Conservation (phyloP, 163 green algal genomes). For the Volvox carteri region DNA sequence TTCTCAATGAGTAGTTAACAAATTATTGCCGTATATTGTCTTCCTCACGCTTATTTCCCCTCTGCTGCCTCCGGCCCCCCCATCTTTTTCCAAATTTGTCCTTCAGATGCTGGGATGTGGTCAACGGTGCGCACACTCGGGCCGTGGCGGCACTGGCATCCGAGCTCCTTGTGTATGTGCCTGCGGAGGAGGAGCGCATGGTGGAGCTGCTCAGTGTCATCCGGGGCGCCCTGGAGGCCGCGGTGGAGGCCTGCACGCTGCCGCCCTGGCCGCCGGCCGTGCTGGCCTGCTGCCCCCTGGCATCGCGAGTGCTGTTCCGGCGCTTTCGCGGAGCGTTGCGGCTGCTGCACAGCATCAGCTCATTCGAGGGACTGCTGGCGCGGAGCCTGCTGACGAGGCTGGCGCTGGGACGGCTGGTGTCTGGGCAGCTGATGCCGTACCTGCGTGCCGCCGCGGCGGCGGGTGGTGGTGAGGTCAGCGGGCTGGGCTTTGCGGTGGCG, state of each 20-base stretch:
- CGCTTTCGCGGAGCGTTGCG: slow-evolving; percentile 75
- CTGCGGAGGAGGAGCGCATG: slow-evolving; percentile 73
- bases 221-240: slow-evolving; percentile 61
- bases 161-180: slow-evolving; percentile 84
- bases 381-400: slow-evolving; percentile 70
- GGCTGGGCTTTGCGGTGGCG: slow-evolving; percentile 60
- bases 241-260: slow-evolving; percentile 64
- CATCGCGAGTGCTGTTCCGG: slow-evolving; percentile 67
- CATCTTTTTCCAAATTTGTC: too few relatives aligned
- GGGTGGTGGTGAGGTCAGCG: slow-evolving; percentile 4
- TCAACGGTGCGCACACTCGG: slow-evolving; percentile 65
- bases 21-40: too few relatives aligned
- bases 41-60: too few relatives aligned
- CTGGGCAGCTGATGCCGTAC: slow-evolving; percentile 67
- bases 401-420: slow-evolving; percentile 63
- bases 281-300: slow-evolving; percentile 60
- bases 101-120: slow-evolving; percentile 79
- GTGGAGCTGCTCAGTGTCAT: slow-evolving; percentile 68
- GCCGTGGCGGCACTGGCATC: slow-evolving; percentile 71
- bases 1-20: too few relatives aligned
- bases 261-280: slow-evolving; percentile 73
- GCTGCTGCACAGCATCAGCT: slow-evolving; percentile 68
- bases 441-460: slow-evolving; percentile 60
- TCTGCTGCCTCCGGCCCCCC: too few relatives aligned
- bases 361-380: slow-evolving; percentile 77